Percentiles rank a stretch among this genome's conserved stretches.
These are phyloP conservation scores for Entomortierella beljakovae DNA, from an alignment of 192 early-diverging fungal species.

Conservation along the genomic window DNA sequence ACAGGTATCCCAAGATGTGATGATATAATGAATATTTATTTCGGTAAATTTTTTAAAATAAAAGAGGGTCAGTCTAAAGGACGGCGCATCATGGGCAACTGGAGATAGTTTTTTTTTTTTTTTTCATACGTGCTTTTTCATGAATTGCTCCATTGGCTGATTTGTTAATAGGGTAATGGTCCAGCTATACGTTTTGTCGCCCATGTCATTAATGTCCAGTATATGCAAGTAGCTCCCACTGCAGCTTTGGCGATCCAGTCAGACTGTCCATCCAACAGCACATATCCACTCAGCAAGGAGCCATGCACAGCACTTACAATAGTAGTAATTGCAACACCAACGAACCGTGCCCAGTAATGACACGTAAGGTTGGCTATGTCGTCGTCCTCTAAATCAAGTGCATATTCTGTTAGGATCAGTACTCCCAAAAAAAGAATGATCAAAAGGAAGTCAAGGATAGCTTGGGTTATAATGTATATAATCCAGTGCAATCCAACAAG, in stretches of 20 bases:
- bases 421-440: slow-evolving; percentile 31
- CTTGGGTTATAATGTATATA: slow-evolving; percentile 14
- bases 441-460: slow-evolving; percentile 16
- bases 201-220: slow-evolving; percentile 31
- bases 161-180: slow-evolving; percentile 37
- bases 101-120: neutral
- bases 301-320: slow-evolving; percentile 38
- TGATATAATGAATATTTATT: neutral
- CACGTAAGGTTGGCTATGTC: slow-evolving; percentile 6
- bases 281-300: slow-evolving; percentile 43
- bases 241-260: slow-evolving; percentile 50
- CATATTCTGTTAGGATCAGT: slow-evolving; percentile 44
- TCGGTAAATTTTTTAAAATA: no score
- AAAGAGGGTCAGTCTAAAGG: no score
- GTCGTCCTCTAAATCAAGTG: slow-evolving; percentile 40
- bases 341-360: slow-evolving; percentile 30
- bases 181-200: slow-evolving; percentile 21
- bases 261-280: slow-evolving; percentile 36
- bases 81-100: no score
- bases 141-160: neutral
- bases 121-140: neutral
- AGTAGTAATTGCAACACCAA: slow-evolving; percentile 27
- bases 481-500: slow-evolving; percentile 17
- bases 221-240: slow-evolving; percentile 19
- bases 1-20: no score